Evolutionary conservation across 2,329 filamentous ascomycete species (phyloP).

Genomic region (Lecanoromycetidae sp.): DNA sequence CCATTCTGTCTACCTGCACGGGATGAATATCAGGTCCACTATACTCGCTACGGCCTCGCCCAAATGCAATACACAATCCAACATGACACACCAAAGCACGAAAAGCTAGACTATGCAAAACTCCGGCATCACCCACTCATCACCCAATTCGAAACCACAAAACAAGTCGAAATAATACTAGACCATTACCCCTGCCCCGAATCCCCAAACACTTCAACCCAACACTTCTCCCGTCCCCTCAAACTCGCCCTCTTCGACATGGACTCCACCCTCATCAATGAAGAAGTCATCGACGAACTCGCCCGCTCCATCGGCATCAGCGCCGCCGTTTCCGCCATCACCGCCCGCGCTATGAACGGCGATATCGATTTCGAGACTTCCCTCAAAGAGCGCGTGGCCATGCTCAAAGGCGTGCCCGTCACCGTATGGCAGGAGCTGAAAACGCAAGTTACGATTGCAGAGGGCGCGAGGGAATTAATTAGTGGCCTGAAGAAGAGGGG

Average conservation of each 20-base stretch:
- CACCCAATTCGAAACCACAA: slow-evolving; percentile 19
- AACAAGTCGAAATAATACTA: slow-evolving; percentile 23
- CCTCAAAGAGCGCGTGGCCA: slow-evolving; percentile 64
- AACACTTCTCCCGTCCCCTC: slow-evolving; percentile 16
- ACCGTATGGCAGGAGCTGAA: slow-evolving; percentile 69
- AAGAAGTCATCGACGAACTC: slow-evolving; percentile 95
- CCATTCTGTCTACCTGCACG: background rate
- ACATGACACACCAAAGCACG: background rate
- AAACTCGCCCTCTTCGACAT: slow-evolving; percentile 78
- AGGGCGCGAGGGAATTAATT: slow-evolving; percentile 65
- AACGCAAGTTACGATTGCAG: slow-evolving; percentile 64
- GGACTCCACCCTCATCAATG: slow-evolving; percentile 93
- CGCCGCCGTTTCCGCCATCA: slow-evolving; percentile 74
- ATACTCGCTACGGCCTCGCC: background rate
- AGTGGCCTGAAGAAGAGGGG: slow-evolving; percentile 63
- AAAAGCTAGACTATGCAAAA: slow-evolving; percentile 21
- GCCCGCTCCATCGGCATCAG: slow-evolving; percentile 75
- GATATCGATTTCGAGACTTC: slow-evolving; percentile 84
- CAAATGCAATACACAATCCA: background rate
- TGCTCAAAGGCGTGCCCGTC: slow-evolving; percentile 69
- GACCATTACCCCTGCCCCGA: slow-evolving; percentile 19
- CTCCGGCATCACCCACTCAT: slow-evolving; percentile 16
- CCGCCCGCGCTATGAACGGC: slow-evolving; percentile 85
- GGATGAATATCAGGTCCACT: too few relatives aligned
- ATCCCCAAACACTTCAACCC: slow-evolving; percentile 17